phyloP scores from a whole-genome alignment of 75 land plant species.

The Pseudotsuga menziesii region DNA sequence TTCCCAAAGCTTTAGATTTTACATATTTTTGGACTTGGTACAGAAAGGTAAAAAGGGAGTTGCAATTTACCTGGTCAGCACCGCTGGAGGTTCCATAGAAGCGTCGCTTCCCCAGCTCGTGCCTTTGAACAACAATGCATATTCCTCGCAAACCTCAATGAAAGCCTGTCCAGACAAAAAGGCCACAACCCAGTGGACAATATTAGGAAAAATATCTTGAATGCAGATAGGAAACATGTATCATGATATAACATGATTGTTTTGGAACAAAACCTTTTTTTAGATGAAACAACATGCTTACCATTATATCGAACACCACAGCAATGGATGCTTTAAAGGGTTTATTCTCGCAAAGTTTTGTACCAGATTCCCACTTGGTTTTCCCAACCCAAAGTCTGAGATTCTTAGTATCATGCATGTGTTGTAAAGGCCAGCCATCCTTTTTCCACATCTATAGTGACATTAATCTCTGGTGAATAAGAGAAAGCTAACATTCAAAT shows the following conservation, averaged over 20 bases:
- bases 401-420: not conserved
- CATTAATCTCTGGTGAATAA: not conserved
- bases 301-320: not conserved
- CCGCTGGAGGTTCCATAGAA: not conserved
- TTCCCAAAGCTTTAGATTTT: not conserved
- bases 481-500: not conserved
- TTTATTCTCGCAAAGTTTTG: not conserved
- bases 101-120: not conserved
- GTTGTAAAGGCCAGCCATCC: not conserved
- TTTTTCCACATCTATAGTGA: not conserved
- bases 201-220: not conserved
- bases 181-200: not conserved
- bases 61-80: not conserved
- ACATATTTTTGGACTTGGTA: not conserved
- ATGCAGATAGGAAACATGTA: not conserved
- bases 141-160: not conserved
- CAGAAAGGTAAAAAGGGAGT: not conserved
- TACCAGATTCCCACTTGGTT: not conserved
- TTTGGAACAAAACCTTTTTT: not conserved
- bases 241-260: not conserved
- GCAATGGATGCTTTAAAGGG: not conserved
- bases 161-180: not conserved
- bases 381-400: conserved; percentile 1
- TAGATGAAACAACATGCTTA: not conserved
- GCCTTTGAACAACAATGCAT: not conserved